A percentile compares a stretch with the other conserved stretches of the same genome.
These are phyloP conservation scores for Casuarina cunninghamiana DNA, from an alignment of 306 rosid genomes.

Conservation along the genomic window DNA sequence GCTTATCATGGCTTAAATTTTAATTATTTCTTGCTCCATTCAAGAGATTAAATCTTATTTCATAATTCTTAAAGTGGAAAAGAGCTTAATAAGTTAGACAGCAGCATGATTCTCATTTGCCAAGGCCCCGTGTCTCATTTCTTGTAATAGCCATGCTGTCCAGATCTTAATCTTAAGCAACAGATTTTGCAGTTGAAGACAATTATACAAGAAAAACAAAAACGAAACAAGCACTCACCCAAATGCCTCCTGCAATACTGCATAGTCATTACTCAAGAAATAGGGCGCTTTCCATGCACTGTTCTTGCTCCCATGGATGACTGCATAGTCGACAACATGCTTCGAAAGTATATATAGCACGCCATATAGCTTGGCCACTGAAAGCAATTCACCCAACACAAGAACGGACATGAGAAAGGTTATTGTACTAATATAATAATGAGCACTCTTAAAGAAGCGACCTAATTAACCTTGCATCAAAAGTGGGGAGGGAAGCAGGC, in stretches of 20 bases:
- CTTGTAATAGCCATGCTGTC: too few species aligned
- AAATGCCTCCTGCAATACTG: conserved; percentile 35
- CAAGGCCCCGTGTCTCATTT: too few species aligned
- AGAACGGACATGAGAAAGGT: background rate
- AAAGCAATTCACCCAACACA: conserved; percentile 4
- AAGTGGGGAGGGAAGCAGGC: conserved; percentile 19
- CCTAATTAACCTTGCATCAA: conserved; percentile 31
- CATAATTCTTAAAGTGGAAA: background rate
- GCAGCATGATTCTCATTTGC: background rate
- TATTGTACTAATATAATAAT: background rate
- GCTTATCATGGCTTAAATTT: background rate
- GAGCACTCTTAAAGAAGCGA: background rate
- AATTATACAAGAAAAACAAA: background rate
- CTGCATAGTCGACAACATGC: conserved; percentile 43
- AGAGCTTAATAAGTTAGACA: background rate
- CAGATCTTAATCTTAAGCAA: too few species aligned
- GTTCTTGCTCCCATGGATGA: conserved; percentile 29
- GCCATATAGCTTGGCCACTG: conserved; percentile 36
- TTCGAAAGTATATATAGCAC: conserved; percentile 34
- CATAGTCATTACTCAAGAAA: conserved; percentile 39
- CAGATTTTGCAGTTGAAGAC: too few species aligned
- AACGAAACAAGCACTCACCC: conserved; percentile 29
- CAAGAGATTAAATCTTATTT: background rate
- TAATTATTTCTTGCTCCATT: background rate
- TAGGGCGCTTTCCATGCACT: conserved; percentile 28